phyloP scores from a whole-genome alignment of 2,329 filamentous ascomycete species.

The Xylariaceae sp. region DNA sequence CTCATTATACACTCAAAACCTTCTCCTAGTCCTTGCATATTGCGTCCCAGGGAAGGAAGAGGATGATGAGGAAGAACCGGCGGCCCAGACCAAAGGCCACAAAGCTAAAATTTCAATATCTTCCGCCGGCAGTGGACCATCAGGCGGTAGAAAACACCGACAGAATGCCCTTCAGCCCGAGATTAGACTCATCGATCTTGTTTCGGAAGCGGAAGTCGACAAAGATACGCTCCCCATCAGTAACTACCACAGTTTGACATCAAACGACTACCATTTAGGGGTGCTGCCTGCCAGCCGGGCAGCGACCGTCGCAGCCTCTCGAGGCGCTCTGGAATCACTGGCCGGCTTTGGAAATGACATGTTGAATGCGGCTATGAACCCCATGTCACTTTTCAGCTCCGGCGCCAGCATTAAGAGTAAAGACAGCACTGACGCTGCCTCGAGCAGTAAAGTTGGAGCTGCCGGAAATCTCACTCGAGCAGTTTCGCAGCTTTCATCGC shows the following conservation, averaged over 20 bases:
- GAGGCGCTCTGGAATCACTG: slow-evolving; percentile 72
- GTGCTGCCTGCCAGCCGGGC: slow-evolving; percentile 72
- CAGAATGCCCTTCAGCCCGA: slow-evolving; percentile 83
- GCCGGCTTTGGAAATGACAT: slow-evolving; percentile 70
- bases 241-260: slow-evolving; percentile 78
- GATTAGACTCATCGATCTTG: slow-evolving; percentile 83
- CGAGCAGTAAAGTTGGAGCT: slow-evolving; percentile 44
- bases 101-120: slow-evolving; percentile 42
- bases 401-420: slow-evolving; percentile 69
- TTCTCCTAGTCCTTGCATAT: slow-evolving; percentile 89
- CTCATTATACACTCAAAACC: slow-evolving; percentile 88
- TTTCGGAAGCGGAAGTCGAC: slow-evolving; percentile 80
- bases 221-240: slow-evolving; percentile 83
- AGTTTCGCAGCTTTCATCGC: slow-evolving; percentile 23
- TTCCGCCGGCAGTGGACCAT: slow-evolving; percentile 54
- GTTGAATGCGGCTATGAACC: slow-evolving; percentile 88
- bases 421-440: slow-evolving; percentile 57
- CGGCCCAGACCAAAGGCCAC: slow-evolving; percentile 33
- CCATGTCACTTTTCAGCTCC: slow-evolving; percentile 81
- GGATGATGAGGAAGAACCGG: slow-evolving; percentile 43
- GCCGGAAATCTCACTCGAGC: slow-evolving; percentile 33
- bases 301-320: slow-evolving; percentile 58
- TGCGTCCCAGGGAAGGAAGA: slow-evolving; percentile 65
- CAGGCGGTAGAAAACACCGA: slow-evolving; percentile 64
- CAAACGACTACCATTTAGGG: slow-evolving; percentile 87